Percentiles rank a stretch among this genome's conserved stretches.
Evolutionary conservation across 202 grass and related monocot genomes (phyloP).

Genomic region (Elaeis oleifera): DNA sequence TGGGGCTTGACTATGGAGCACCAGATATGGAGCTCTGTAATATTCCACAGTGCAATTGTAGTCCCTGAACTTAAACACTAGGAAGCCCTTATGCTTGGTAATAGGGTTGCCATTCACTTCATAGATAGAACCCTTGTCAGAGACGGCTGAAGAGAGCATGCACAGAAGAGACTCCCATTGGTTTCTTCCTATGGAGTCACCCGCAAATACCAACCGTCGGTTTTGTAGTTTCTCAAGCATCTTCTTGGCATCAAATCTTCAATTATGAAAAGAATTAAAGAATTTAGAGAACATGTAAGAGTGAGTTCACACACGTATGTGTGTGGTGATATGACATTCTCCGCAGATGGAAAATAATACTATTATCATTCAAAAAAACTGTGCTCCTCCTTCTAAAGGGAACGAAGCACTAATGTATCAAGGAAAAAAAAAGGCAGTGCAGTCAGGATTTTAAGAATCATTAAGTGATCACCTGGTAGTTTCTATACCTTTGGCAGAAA

Average conservation of each 20-base stretch:
- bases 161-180: constrained; percentile 75
- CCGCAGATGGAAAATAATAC: no score
- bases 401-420: no score
- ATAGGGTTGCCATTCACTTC: constrained; percentile 61
- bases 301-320: no score
- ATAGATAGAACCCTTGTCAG: constrained; percentile 21
- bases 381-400: no score
- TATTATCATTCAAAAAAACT: no score
- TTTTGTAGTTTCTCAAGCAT: constrained; percentile 42
- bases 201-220: constrained; percentile 46
- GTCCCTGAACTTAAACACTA: constrained; percentile 43
- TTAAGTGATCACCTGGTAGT: no score
- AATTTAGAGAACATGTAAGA: neutral
- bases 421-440: no score
- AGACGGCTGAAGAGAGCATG: constrained; percentile 37
- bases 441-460: no score
- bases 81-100: constrained; percentile 48
- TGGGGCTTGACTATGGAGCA: constrained; percentile 27
- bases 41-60: constrained; percentile 61
- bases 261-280: neutral
- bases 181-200: constrained; percentile 62
- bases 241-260: constrained; percentile 30
- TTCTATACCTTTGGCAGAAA: no score
- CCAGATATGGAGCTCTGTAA: constrained; percentile 46
- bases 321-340: no score